Conservation (phyloP, 129 eudicot species). For the Apium graveolens region DNA sequence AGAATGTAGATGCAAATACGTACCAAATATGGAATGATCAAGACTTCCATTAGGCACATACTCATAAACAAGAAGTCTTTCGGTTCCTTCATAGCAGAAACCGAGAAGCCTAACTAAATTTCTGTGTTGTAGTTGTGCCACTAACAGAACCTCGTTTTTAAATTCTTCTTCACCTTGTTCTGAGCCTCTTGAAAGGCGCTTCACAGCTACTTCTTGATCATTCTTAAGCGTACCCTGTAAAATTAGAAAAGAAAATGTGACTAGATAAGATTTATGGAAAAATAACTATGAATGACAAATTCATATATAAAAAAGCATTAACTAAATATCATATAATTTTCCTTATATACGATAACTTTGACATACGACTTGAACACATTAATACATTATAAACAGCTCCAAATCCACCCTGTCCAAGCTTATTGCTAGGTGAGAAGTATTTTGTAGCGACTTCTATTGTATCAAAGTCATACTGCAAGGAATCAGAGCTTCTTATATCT, state of each 20-base stretch:
- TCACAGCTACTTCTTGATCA: conserved; percentile 12
- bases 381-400: conserved; percentile 17
- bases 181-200: conserved; percentile 11
- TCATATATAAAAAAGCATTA: background rate
- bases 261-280: background rate
- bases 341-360: background rate
- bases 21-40: conserved; percentile 27
- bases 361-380: background rate
- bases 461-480: conserved; percentile 12
- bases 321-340: background rate
- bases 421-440: conserved; percentile 4
- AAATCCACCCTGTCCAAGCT: conserved; percentile 11
- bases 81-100: conserved; percentile 22
- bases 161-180: conserved; percentile 22
- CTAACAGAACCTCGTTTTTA: conserved; percentile 20
- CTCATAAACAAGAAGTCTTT: conserved; percentile 31
- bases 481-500: conserved; percentile 1
- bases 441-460: conserved; percentile 8
- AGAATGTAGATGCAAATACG: background rate
- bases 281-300: background rate
- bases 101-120: conserved; percentile 37
- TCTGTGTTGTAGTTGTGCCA: conserved; percentile 24
- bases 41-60: conserved; percentile 32
- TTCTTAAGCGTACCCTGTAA: background rate
- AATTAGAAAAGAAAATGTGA: background rate